phyloP scores from a whole-genome alignment of 2,329 filamentous ascomycete genomes.

The Cordyceps cateniannulata region DNA sequence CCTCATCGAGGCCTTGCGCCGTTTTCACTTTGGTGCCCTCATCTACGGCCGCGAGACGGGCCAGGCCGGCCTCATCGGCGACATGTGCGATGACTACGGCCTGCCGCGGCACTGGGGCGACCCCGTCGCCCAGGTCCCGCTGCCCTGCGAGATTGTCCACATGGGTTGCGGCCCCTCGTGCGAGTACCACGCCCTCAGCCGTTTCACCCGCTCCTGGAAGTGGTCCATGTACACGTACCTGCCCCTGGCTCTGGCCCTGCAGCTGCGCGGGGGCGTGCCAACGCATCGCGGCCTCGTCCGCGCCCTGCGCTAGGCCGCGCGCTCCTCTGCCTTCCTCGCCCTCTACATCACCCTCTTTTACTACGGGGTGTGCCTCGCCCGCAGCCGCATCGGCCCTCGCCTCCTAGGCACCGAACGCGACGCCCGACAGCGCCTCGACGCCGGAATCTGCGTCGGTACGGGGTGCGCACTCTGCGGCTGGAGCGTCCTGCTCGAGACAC shows the following conservation, averaged over 20 bases:
- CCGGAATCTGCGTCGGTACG: constrained; percentile 60
- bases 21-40: constrained; percentile 55
- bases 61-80: constrained; percentile 58
- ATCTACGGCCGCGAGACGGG: constrained; percentile 69
- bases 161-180: constrained; percentile 69
- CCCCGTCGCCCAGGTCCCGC: constrained; percentile 60
- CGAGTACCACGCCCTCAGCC: constrained; percentile 63
- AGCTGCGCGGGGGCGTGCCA: constrained; percentile 30
- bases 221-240: constrained; percentile 74
- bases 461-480: constrained; percentile 75
- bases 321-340: constrained; percentile 72
- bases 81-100: constrained; percentile 65
- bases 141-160: constrained; percentile 80
- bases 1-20: constrained; percentile 66
- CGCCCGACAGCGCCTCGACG: constrained; percentile 47
- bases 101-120: constrained; percentile 68
- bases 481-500: constrained; percentile 69
- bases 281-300: constrained; percentile 39
- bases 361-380: constrained; percentile 73
- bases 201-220: constrained; percentile 62
- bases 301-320: constrained; percentile 54
- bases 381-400: constrained; percentile 66
- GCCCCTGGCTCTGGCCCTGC: constrained; percentile 63
- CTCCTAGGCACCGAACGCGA: constrained; percentile 50
- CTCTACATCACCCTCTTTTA: constrained; percentile 75